Percentiles rank a stretch among this genome's conserved stretches.
Evolutionary conservation across 192 early-diverging fungal genomes (phyloP).

Genomic region (Coemansia guatemalensis): DNA sequence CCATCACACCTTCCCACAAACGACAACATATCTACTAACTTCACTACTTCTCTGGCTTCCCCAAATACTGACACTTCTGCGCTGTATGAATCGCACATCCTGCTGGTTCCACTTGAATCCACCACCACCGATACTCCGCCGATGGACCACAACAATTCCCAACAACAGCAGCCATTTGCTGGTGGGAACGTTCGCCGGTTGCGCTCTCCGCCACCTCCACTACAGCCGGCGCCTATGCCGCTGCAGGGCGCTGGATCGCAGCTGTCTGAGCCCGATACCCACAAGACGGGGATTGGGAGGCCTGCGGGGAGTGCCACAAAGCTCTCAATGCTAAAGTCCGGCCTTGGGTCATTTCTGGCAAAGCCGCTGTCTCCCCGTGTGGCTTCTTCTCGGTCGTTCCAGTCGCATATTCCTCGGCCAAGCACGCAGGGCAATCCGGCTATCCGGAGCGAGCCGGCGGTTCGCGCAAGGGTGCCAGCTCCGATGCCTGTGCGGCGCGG

Average conservation of each 20-base stretch:
- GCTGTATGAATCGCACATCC: conserved; percentile 17
- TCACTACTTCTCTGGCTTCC: conserved; percentile 1
- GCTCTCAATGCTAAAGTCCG: conserved; percentile 23
- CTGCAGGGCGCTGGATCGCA: neutral
- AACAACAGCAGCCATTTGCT: conserved; percentile 10
- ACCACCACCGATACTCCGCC: neutral
- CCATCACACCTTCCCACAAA: neutral
- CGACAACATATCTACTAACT: conserved; percentile 1
- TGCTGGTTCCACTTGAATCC: conserved; percentile 17
- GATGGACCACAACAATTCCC: neutral
- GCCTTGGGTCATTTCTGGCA: conserved; percentile 34
- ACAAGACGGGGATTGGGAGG: neutral
- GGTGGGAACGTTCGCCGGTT: neutral
- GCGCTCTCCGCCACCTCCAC: neutral
- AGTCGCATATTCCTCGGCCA: neutral
- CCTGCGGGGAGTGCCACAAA: conserved; percentile 1
- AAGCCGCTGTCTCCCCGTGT: conserved; percentile 15
- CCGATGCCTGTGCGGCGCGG: neutral
- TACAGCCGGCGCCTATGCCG: neutral
- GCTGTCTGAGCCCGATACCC: neutral
- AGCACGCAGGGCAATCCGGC: neutral
- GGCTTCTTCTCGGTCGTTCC: neutral
- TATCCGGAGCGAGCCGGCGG: neutral
- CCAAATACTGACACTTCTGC: neutral
- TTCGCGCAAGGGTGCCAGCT: neutral